Evolutionary conservation across 371 early-diverging fungal genomes (phyloP).

Genomic region (Zychaea mexicana): DNA sequence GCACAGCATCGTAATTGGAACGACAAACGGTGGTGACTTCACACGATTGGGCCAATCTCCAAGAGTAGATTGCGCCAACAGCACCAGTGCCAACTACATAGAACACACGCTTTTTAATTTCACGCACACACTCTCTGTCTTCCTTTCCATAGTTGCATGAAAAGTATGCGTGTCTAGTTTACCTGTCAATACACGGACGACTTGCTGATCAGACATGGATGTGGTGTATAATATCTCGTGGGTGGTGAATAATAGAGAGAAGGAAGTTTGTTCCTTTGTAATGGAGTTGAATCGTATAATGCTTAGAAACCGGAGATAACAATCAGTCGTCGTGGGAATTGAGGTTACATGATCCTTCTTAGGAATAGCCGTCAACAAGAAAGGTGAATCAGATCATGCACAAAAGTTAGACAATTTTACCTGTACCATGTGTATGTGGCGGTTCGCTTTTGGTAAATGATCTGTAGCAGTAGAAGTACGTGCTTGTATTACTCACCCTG

Average conservation of each 20-base stretch:
- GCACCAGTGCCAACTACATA: slow-evolving; percentile 78
- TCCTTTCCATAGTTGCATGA: not conserved
- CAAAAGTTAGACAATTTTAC: no score
- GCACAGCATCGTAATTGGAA: slow-evolving; percentile 75
- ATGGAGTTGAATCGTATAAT: no score
- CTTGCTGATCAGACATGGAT: slow-evolving; percentile 1
- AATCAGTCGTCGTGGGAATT: no score
- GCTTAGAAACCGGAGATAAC: no score
- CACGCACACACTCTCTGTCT: not conserved
- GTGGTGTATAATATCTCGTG: not conserved
- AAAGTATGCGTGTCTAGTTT: not conserved
- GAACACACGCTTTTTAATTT: not conserved
- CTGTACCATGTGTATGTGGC: no score
- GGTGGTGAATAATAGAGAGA: not conserved
- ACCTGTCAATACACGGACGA: slow-evolving; percentile 17
- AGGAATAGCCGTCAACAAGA: no score
- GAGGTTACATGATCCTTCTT: no score
- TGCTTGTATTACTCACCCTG: no score
- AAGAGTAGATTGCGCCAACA: slow-evolving; percentile 74
- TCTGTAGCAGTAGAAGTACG: no score
- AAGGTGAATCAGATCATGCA: no score
- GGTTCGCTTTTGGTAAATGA: no score
- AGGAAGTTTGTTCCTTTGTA: not conserved
- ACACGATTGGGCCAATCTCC: slow-evolving; percentile 65
- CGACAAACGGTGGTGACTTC: slow-evolving; percentile 79